These are phyloP conservation scores for Cerrena zonata DNA, from an alignment of 1,284 basidiomycete species.

Conservation along the genomic window DNA sequence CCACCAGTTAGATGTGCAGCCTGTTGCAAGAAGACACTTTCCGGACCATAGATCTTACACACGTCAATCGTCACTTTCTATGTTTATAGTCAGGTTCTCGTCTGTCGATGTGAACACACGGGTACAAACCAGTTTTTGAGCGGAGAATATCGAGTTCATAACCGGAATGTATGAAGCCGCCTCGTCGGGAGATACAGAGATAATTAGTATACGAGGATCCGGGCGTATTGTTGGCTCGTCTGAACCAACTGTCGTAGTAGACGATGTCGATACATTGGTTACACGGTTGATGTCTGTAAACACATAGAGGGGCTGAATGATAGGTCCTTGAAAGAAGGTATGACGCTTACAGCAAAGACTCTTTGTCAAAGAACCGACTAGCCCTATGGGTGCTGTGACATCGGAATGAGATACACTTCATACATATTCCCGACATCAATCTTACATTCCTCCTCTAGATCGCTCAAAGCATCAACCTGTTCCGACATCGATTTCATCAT, in stretches of 20 bases:
- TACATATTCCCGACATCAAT: constrained; percentile 1
- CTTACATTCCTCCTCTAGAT: constrained; percentile 47
- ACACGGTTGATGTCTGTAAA: constrained; percentile 78
- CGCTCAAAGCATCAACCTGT: constrained; percentile 52
- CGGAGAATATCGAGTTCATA: constrained; percentile 99
- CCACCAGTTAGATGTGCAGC: constrained; percentile 93
- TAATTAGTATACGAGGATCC: constrained; percentile 82
- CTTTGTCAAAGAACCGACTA: constrained; percentile 85
- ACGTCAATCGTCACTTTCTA: constrained; percentile 95
- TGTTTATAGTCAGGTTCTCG: too few species aligned
- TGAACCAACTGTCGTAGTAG: constrained; percentile 23
- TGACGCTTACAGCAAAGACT: constrained; percentile 75
- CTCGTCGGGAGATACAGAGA: constrained; percentile 87
- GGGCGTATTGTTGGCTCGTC: constrained; percentile 43
- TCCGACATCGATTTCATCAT: constrained; percentile 59
- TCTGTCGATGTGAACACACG: too few species aligned
- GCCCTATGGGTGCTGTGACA: constrained; percentile 54
- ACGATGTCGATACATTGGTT: constrained; percentile 36
- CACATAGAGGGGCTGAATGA: constrained; percentile 5
- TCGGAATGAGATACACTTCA: constrained; percentile 3
- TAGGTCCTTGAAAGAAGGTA: neutral
- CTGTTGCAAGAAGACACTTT: constrained; percentile 95
- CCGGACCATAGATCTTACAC: constrained; percentile 84
- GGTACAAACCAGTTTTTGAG: constrained; percentile 81
- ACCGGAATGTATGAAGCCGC: constrained; percentile 90